Evolutionary conservation across 2,329 filamentous ascomycete species (phyloP).

Genomic region (Bipolaris oryzae): DNA sequence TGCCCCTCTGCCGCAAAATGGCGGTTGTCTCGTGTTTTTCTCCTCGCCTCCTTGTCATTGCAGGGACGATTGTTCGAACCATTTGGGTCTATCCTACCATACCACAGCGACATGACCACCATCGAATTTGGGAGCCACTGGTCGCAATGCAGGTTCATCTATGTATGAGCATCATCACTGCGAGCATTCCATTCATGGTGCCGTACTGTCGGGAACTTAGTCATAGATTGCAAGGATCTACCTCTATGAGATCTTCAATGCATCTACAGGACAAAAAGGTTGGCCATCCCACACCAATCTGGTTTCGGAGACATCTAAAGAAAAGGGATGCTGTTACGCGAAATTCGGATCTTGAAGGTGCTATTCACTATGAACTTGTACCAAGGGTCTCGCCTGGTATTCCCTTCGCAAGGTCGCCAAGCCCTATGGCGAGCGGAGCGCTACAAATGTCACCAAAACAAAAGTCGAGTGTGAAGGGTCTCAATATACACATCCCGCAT

Average conservation of each 20-base stretch:
- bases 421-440: slow-evolving; percentile 25
- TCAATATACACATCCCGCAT: slow-evolving; percentile 33
- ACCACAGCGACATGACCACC: slow-evolving; percentile 31
- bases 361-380: slow-evolving; percentile 21
- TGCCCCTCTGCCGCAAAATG: slow-evolving; percentile 32
- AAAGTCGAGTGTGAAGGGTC: slow-evolving; percentile 27
- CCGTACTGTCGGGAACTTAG: slow-evolving; percentile 35
- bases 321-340: slow-evolving; percentile 14
- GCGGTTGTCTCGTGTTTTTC: slow-evolving; percentile 42
- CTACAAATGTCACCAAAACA: slow-evolving; percentile 20
- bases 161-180: slow-evolving; percentile 39
- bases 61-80: slow-evolving; percentile 34
- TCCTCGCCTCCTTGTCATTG: slow-evolving; percentile 38
- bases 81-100: slow-evolving; percentile 40
- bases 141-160: slow-evolving; percentile 39
- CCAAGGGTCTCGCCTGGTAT: slow-evolving; percentile 31
- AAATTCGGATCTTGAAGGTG: slow-evolving; percentile 17
- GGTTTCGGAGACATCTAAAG: slow-evolving; percentile 23
- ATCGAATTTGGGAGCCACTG: slow-evolving; percentile 37
- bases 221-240: slow-evolving; percentile 20
- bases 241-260: slow-evolving; percentile 19
- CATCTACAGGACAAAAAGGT: slow-evolving; percentile 12
- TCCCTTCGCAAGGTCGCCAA: slow-evolving; percentile 25
- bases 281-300: slow-evolving; percentile 12
- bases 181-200: slow-evolving; percentile 44